These are phyloP conservation scores for Tetrapisispora taiwanensis DNA, from an alignment of 805 yeast genomes.

Conservation along the genomic window DNA sequence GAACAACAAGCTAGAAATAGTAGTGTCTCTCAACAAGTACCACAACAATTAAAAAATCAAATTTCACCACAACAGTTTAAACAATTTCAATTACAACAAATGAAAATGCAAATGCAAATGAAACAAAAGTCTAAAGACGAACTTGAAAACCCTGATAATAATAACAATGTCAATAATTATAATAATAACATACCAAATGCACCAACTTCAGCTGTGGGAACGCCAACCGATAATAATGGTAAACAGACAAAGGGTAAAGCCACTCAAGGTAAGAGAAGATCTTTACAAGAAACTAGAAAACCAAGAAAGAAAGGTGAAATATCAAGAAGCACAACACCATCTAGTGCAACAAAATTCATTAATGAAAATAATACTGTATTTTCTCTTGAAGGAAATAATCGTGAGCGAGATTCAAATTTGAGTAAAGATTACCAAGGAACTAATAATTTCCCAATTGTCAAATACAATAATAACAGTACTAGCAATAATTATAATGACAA, in stretches of 20 bases:
- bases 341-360: background rate
- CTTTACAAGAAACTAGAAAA: background rate
- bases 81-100: constrained; percentile 3
- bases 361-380: background rate
- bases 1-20: background rate
- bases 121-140: constrained; percentile 1
- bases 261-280: background rate
- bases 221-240: background rate
- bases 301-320: background rate
- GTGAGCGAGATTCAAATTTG: background rate
- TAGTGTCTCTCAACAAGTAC: background rate
- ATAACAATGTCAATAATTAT: background rate
- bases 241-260: background rate
- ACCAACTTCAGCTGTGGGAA: too few species aligned
- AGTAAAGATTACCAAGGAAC: background rate
- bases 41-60: constrained; percentile 3
- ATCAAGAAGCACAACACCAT: background rate
- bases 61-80: background rate
- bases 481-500: background rate
- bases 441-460: background rate
- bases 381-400: background rate
- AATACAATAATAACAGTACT: background rate
- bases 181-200: too few species aligned
- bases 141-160: background rate
- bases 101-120: constrained; percentile 4